phyloP scores from a whole-genome alignment of 768 basidiomycete species.

The Austroboletus eburneus region DNA sequence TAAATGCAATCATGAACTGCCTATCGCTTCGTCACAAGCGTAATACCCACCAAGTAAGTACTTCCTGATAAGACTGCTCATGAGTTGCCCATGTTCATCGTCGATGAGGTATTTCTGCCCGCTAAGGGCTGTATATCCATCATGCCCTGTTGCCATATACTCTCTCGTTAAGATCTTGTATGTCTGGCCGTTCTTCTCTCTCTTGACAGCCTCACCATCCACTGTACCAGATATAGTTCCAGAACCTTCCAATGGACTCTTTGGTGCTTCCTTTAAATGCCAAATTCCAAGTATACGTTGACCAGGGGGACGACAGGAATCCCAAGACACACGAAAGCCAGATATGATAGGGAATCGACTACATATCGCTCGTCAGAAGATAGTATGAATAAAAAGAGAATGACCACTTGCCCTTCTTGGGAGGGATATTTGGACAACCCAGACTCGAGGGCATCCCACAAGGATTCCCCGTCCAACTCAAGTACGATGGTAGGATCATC shows the following conservation, averaged over 20 bases:
- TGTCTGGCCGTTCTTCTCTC: slow-evolving; percentile 36
- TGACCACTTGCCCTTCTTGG: slow-evolving; percentile 72
- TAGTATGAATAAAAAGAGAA: neutral
- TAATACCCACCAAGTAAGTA: slow-evolving; percentile 63
- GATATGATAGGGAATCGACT: slow-evolving; percentile 89
- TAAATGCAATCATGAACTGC: slow-evolving; percentile 8
- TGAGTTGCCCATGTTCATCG: slow-evolving; percentile 72
- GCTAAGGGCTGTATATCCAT: slow-evolving; percentile 67
- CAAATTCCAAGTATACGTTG: slow-evolving; percentile 72
- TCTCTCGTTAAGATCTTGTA: slow-evolving; percentile 77
- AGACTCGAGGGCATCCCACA: slow-evolving; percentile 79
- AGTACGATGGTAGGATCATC: slow-evolving; percentile 81
- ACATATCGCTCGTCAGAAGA: neutral
- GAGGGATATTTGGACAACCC: slow-evolving; percentile 77
- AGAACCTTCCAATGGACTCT: neutral
- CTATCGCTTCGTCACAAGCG: neutral
- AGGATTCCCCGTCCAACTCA: slow-evolving; percentile 69
- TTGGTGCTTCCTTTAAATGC: slow-evolving; percentile 39
- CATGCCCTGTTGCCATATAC: slow-evolving; percentile 78
- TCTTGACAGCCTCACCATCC: slow-evolving; percentile 49
- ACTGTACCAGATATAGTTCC: slow-evolving; percentile 18
- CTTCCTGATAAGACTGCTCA: slow-evolving; percentile 71
- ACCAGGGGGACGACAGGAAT: slow-evolving; percentile 67
- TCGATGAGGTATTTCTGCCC: slow-evolving; percentile 65
- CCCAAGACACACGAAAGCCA: slow-evolving; percentile 85